These are phyloP conservation scores for Akanthomyces uredinophilus DNA, from an alignment of 2,329 filamentous ascomycete species.

Conservation along the genomic window DNA sequence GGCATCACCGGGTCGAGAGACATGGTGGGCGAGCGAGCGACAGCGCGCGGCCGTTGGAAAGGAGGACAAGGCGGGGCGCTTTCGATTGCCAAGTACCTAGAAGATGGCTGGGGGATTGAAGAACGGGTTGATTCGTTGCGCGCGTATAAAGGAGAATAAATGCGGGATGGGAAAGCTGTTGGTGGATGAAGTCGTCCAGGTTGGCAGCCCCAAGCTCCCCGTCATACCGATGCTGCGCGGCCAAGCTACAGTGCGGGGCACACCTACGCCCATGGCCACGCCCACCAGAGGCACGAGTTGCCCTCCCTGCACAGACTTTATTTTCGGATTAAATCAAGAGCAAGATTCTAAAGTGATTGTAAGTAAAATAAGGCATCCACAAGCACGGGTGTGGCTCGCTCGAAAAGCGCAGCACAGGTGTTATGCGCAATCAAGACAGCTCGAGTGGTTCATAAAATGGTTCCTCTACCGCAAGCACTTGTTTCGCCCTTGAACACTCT, in stretches of 20 bases:
- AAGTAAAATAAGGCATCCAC: no score
- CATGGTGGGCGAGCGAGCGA: constrained; percentile 40
- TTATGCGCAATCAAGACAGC: background rate
- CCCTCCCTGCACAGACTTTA: no score
- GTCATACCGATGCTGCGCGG: background rate
- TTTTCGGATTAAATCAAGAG: no score
- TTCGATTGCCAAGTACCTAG: no score
- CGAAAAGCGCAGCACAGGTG: no score
- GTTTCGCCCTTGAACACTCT: background rate
- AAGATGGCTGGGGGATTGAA: background rate
- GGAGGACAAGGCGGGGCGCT: background rate
- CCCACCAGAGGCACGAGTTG: background rate
- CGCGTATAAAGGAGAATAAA: background rate
- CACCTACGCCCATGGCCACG: background rate
- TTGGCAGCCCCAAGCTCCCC: background rate
- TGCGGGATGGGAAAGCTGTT: background rate
- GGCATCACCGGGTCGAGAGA: constrained; percentile 68
- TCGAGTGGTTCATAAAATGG: background rate
- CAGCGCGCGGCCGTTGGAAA: background rate
- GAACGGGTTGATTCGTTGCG: background rate
- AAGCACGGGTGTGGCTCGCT: no score
- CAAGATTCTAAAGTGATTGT: background rate
- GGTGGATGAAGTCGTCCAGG: background rate
- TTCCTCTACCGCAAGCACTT: background rate
- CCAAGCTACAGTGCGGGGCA: background rate